Percentiles rank a stretch among this genome's conserved stretches.
Conservation (phyloP, 2,329 filamentous ascomycete genomes). For the Fusarium cicatricum region DNA sequence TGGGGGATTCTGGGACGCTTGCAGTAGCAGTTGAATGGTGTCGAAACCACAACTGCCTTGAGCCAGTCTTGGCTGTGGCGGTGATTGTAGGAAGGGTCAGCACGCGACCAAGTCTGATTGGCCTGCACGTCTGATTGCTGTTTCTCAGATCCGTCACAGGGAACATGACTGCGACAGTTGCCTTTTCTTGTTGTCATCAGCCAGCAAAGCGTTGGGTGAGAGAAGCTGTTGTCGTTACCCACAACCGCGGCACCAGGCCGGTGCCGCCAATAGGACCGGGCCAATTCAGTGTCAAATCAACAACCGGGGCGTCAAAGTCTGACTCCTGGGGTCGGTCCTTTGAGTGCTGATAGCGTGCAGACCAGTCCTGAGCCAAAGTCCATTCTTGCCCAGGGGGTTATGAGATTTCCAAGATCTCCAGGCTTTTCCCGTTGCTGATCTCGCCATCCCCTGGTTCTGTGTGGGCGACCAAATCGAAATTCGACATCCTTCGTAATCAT, state of each 20-base stretch:
- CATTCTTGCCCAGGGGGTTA: constrained; percentile 7
- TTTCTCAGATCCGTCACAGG: constrained; percentile 14
- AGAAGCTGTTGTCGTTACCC: constrained; percentile 18
- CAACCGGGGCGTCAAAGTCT: constrained; percentile 12
- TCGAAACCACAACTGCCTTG: constrained; percentile 33
- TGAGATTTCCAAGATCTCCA: constrained; percentile 1
- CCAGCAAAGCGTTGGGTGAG: constrained; percentile 27
- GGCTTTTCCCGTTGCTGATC: constrained; percentile 1
- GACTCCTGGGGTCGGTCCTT: constrained; percentile 11
- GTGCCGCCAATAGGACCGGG: constrained; percentile 23
- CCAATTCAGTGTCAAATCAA: constrained; percentile 14
- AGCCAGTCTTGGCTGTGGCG: constrained; percentile 18
- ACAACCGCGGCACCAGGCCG: constrained; percentile 21
- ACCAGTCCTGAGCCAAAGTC: constrained; percentile 9
- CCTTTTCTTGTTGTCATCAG: constrained; percentile 12
- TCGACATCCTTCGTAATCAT: constrained; percentile 18
- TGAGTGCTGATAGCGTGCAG: constrained; percentile 21
- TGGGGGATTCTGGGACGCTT: constrained; percentile 7
- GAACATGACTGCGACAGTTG: constrained; percentile 9
- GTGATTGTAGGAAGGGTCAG: constrained; percentile 14
- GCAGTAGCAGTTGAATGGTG: constrained; percentile 14
- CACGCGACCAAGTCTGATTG: constrained; percentile 19
- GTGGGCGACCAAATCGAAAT: background rate
- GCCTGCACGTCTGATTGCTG: constrained; percentile 27
- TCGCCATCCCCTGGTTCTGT: constrained; percentile 8